Base-by-base conservation (phyloP, 129 eudicot genomes). In the Arctium minus region DNA sequence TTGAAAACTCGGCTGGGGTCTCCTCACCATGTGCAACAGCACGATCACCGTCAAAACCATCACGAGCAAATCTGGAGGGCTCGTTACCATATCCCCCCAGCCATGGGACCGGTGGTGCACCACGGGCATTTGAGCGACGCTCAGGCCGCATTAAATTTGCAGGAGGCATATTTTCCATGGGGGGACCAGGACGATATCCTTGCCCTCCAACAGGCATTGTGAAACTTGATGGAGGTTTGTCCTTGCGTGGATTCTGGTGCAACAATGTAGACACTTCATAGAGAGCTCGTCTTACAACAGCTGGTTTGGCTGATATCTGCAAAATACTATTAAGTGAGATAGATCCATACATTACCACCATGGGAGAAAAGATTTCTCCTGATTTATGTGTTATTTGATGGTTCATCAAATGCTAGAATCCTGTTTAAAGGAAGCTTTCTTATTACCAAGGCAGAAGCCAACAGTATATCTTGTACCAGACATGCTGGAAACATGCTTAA, bases 191-290 rank as follows among this genome's bases (percentile, higher is more conserved):
- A 48, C 89, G 90, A 38, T 74, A 86, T 62, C 84, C 91, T 48
- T 79, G 91, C 81, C 82, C 76, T n/a, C 88, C 88, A 68, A 22
- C 69, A 22, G 81, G 76, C 35, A 65, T 10, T 8, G 87, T 85
- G 71, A 68, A 37, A 82, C 81, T 85, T 27, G 81, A 60, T 73
- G 93, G 91, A 35, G 93, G 90, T 70, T 88, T 89, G 77, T 94
- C 98, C 81, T 94, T 94, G 60, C 95, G 92, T 39, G 98, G 97
- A 85, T 92, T 94, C 83, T 94, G 92, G 83, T 94, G 98, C 91
- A 93, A 82, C 73, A 89, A 65, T 46, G 96, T 89, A 15, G 98
- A 89, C 70, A 91, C 92, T 84, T 83, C 90, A 80, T 85, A 84
- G 18, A 93, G 94, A 73, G 98, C 97, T 74, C 71, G 86, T 79